These are phyloP conservation scores for Geotrichum australiense DNA, from an alignment of 1,139 yeast species.

Conservation along the genomic window DNA sequence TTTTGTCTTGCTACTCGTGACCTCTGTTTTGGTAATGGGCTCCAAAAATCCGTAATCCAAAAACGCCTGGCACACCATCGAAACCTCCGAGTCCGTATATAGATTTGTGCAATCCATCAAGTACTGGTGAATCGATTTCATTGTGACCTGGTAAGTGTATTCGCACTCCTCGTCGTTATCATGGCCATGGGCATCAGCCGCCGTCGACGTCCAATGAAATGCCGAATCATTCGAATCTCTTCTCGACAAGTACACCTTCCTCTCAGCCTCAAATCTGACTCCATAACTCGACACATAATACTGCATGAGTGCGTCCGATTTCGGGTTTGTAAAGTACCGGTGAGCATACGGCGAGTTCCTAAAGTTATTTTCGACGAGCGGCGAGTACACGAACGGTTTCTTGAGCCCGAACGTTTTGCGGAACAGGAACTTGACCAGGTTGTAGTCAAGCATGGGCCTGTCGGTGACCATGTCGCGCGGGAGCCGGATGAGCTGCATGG, in stretches of 20 bases:
- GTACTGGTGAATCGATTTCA: neutral
- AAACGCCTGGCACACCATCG: neutral
- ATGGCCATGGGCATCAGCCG: too few relatives aligned
- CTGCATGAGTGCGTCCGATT: conserved; percentile 73
- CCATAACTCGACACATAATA: conserved; percentile 69
- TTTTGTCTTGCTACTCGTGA: neutral
- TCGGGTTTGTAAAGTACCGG: conserved; percentile 79
- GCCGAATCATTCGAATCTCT: conserved; percentile 89
- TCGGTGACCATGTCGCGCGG: conserved; percentile 62
- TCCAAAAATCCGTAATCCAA: conserved; percentile 1
- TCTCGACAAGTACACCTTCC: conserved; percentile 42
- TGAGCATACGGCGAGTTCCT: conserved; percentile 62
- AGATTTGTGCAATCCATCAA: conserved; percentile 4
- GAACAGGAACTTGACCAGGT: conserved; percentile 60
- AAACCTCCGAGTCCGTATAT: neutral
- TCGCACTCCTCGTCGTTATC: conserved; percentile 18
- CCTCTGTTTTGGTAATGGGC: conserved; percentile 1
- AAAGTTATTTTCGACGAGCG: conserved; percentile 26
- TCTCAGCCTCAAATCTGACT: conserved; percentile 41
- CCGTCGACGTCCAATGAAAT: conserved; percentile 47
- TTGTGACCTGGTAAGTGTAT: neutral
- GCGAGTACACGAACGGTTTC: conserved; percentile 64
- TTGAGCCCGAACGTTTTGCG: conserved; percentile 53
- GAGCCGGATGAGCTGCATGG: conserved; percentile 63
- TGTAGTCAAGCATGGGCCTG: conserved; percentile 56